phyloP scores from a whole-genome alignment of 2,329 filamentous ascomycete genomes.

The Colletotrichum acutatum region DNA sequence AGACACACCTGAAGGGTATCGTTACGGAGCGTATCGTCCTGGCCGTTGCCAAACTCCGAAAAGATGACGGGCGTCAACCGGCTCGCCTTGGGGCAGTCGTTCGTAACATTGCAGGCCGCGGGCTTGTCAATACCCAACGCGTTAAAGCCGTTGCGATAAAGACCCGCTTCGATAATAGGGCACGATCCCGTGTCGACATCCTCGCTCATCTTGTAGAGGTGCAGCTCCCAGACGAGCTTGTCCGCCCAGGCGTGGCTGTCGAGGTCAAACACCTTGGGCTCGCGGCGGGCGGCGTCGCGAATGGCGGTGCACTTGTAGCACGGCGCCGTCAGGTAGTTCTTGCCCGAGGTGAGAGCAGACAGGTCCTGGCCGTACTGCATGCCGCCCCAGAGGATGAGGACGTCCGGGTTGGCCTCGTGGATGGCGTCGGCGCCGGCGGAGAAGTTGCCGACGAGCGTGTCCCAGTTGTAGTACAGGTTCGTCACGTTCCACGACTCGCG shows the following conservation, averaged over 20 bases:
- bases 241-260: slow-evolving; percentile 57
- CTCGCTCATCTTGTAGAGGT: slow-evolving; percentile 47
- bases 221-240: slow-evolving; percentile 59
- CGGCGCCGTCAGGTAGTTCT: slow-evolving; percentile 29
- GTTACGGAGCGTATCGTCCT: slow-evolving; percentile 50
- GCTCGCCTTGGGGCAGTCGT: slow-evolving; percentile 48
- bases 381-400: slow-evolving; percentile 65
- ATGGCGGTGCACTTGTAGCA: slow-evolving; percentile 36
- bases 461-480: slow-evolving; percentile 46
- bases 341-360: slow-evolving; percentile 41
- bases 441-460: slow-evolving; percentile 62
- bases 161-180: slow-evolving; percentile 56
- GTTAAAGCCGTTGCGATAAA: slow-evolving; percentile 63
- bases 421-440: slow-evolving; percentile 59
- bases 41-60: slow-evolving; percentile 59
- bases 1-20: slow-evolving; percentile 56
- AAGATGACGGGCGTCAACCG: slow-evolving; percentile 59
- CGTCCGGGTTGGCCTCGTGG: slow-evolving; percentile 62
- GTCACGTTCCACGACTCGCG: slow-evolving; percentile 58
- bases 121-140: slow-evolving; percentile 43
- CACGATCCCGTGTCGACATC: slow-evolving; percentile 58
- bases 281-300: slow-evolving; percentile 39
- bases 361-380: slow-evolving; percentile 65
- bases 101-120: slow-evolving; percentile 48
- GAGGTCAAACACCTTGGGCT: slow-evolving; percentile 58